Percentiles rank a stretch among this genome's conserved stretches.
Evolutionary conservation across 352 stramenopile species (phyloP).

Genomic region (Peronospora belbahrii): DNA sequence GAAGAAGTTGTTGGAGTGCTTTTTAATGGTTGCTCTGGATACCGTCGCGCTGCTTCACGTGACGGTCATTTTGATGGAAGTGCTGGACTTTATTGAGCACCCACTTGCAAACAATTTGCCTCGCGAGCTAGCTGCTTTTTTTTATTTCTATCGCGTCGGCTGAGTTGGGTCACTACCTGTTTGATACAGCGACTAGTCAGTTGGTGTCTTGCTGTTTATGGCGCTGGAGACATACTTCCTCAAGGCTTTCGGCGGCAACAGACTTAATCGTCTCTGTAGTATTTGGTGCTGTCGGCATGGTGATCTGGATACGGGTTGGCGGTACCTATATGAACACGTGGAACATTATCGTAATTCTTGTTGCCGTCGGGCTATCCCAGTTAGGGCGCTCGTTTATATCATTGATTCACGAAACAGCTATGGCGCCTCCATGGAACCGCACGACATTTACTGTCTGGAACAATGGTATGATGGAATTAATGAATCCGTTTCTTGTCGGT

Average conservation of each 20-base stretch:
- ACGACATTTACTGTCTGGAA: conserved; percentile 29
- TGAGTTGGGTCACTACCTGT: conserved; percentile 28
- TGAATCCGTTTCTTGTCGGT: conserved; percentile 52
- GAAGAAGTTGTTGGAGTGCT: conserved; percentile 46
- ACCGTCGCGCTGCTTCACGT: conserved; percentile 47
- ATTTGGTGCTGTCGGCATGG: conserved; percentile 10
- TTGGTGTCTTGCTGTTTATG: background rate
- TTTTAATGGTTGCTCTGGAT: conserved; percentile 46
- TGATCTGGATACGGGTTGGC: conserved; percentile 18
- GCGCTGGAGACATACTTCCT: conserved; percentile 11
- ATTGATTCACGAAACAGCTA: conserved; percentile 36
- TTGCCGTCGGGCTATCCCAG: conserved; percentile 30
- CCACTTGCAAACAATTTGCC: conserved; percentile 25
- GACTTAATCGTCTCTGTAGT: conserved; percentile 21
- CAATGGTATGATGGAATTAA: conserved; percentile 44
- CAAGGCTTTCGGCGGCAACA: background rate
- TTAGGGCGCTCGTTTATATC: conserved; percentile 29
- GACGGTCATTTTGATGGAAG: conserved; percentile 56
- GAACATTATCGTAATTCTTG: conserved; percentile 31
- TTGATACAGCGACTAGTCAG: conserved; percentile 7
- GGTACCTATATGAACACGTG: conserved; percentile 15
- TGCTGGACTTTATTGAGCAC: conserved; percentile 46
- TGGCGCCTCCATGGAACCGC: conserved; percentile 12
- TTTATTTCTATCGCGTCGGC: conserved; percentile 36
- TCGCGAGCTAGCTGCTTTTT: conserved; percentile 38